A percentile compares a stretch with the other conserved stretches of the same genome.
phyloP scores from a whole-genome alignment of 2,329 filamentous ascomycete species.

The Fusarium clavum region DNA sequence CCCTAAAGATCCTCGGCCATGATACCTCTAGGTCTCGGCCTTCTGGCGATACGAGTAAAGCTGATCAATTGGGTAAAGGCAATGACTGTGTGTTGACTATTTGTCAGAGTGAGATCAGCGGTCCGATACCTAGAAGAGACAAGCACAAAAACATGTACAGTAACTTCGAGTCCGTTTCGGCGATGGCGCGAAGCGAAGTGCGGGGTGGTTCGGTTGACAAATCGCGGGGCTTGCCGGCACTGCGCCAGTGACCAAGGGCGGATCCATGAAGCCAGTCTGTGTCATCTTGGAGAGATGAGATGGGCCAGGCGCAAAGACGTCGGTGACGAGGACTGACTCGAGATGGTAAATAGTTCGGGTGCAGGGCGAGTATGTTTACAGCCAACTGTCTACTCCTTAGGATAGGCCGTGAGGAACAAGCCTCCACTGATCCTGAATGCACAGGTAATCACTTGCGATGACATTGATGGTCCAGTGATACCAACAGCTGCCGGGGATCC shows the following conservation, averaged over 20 bases:
- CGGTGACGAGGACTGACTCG: not conserved
- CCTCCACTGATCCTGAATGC: not conserved
- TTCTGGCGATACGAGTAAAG: slow-evolving; percentile 54
- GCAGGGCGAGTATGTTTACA: not conserved
- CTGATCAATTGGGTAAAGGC: not conserved
- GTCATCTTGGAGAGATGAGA: slow-evolving; percentile 48
- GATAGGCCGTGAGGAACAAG: not conserved
- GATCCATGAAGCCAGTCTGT: slow-evolving; percentile 55
- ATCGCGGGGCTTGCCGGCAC: slow-evolving; percentile 55
- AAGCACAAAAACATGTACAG: not conserved
- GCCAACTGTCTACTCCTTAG: not conserved
- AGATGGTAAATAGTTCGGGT: not conserved
- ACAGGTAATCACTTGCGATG: not conserved
- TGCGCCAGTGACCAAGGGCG: slow-evolving; percentile 62
- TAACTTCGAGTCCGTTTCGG: slow-evolving; percentile 5
- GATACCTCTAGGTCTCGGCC: slow-evolving; percentile 45
- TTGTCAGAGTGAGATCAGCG: slow-evolving; percentile 9
- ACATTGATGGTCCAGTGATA: not conserved
- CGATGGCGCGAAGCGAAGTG: slow-evolving; percentile 1
- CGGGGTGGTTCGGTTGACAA: slow-evolving; percentile 8
- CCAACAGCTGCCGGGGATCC: not conserved
- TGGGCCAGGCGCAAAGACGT: not conserved
- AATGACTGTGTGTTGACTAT: slow-evolving; percentile 57
- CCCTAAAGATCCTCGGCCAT: not conserved
- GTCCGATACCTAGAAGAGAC: not conserved